A percentile compares a stretch with the other conserved stretches of the same genome.
These are phyloP conservation scores for Chernovozyma sophiae-reginae DNA, from an alignment of 1,139 yeast species.

Conservation along the genomic window DNA sequence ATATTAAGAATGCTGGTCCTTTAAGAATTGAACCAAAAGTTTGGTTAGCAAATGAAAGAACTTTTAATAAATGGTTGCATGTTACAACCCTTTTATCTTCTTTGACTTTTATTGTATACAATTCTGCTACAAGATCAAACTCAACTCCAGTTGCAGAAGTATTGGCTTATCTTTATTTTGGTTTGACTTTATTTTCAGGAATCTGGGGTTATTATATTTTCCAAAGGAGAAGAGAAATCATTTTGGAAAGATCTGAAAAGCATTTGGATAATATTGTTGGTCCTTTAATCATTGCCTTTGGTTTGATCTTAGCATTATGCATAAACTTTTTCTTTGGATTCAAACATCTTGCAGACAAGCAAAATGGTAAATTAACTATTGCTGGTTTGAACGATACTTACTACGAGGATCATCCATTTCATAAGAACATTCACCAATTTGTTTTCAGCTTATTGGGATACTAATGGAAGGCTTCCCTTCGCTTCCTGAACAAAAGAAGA, in stretches of 20 bases:
- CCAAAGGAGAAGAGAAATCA: conserved; percentile 64
- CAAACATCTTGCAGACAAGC: conserved; percentile 25
- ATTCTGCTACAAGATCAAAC: conserved; percentile 65
- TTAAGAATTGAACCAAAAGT: conserved; percentile 94
- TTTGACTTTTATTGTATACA: conserved; percentile 78
- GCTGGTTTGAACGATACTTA: conserved; percentile 21
- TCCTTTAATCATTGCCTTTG: conserved; percentile 73
- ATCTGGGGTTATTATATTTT: conserved; percentile 87
- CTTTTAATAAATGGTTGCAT: conserved; percentile 93
- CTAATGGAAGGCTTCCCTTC: not conserved
- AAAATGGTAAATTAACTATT: conserved; percentile 1
- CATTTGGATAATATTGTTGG: conserved; percentile 90
- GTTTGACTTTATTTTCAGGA: conserved; percentile 74
- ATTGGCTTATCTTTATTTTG: conserved; percentile 79
- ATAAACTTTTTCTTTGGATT: conserved; percentile 73
- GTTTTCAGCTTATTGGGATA: conserved; percentile 16
- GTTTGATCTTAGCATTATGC: conserved; percentile 61
- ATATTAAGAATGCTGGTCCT: conserved; percentile 86
- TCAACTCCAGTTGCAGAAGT: conserved; percentile 51
- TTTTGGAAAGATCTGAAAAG: conserved; percentile 75
- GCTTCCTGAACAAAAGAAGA: not conserved
- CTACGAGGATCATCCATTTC: conserved; percentile 31
- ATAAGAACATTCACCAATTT: conserved; percentile 32
- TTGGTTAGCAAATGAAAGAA: conserved; percentile 97
- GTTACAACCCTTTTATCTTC: conserved; percentile 87